Base-by-base conservation (phyloP, 2,329 filamentous ascomycete genomes). In the Fusarium pseudograminearum region DNA sequence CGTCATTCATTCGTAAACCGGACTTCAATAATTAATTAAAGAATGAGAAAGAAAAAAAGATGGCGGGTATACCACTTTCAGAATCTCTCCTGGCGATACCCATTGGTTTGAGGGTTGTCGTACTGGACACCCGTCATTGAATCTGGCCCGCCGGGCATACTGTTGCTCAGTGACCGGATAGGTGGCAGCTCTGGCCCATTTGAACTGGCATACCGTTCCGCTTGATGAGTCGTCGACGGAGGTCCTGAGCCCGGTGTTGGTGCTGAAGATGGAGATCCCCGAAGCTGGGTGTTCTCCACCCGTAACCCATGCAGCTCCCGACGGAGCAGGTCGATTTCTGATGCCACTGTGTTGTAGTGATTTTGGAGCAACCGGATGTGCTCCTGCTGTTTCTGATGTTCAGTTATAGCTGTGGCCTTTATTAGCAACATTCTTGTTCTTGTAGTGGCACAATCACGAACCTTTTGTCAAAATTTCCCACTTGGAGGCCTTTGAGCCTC, bases 391-490 rank as follows among this genome's bases (percentile, higher is more conserved):
- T 85, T 83, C 71, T 88, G 84, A 69, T 90, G 87, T 71, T 90
- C 88, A 24, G 85, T 81, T 61, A 90, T 90, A 20, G 88, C 88
- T 90, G 65, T 34, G n/a, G 10, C 18, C 28, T 3, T 16, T 15
- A 56, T 72, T 63, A 75, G 73, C 56, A 46, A 31, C 24, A n/a
- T 26, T 18, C 4, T 30, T 61, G 18, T 14, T 33, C 14, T 42
- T 16, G 22, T 16, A 15, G 14, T 50, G 22, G 14, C 8, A 31
- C 30, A 26, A 44, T 14, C 24, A 77, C 85, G 67, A 82, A 94
- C 93, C 91, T 84, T 95, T 95, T 4, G 91, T 94, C 18, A 97
- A 78, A 50, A 95, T 94, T 74, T 97, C 93, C 93, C 93, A 97
- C 74, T 97, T 97, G 71, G 92, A 94, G 1, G 93, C 93, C 78